Evolutionary conservation across 495 filamentous ascomycete genomes (phyloP), one percentile per base, ranked within the genome.

Genomic region (Penicillium psychrofluorescens): DNA sequence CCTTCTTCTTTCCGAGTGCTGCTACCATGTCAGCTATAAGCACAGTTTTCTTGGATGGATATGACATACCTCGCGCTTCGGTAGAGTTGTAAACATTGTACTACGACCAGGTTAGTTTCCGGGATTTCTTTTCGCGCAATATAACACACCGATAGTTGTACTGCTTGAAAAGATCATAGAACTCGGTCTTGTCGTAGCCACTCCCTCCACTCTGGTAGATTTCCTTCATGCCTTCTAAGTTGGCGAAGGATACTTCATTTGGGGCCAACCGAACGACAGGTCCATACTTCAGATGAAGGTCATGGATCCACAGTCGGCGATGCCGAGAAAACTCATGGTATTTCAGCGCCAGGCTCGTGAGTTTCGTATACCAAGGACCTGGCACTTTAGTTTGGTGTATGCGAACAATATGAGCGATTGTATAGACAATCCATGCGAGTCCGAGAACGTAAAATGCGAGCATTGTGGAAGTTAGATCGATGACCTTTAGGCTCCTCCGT

Each of bases 141-240:
- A 4, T 22, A 45, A 43, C 40, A 45, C 54, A 66, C 77, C 72
- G 76, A 22, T 64, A 64, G 11, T 68, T 71, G 53, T 75, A 82
- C 28, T 81, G 68, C 44, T 63, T 71, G 51, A 85, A 85, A 8
- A 83, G 54, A 35, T 75, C 68, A 61, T 85, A 86, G 42, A 80
- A 80, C 48, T 80, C 78, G 0, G 79, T 84, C 63, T 85, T 85
- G 43, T 83, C 75, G 48, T 80, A 85, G 8, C 81, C 80, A 50
- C 80, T 83, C 0, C 81, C 81, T 1, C 76, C 77, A 0, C 74
- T 77, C 16, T 71, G 68, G 55, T 85, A 85, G 14, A 85, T 84
- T 55, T 83, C 79, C 46, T 77, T 80, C n/a, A 83, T 66, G 0
- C 74, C 80, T 12, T 70, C 63, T 1, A 74, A 46, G 4, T 71